Conservation (phyloP, 768 basidiomycete genomes). For the Leccinum fibrillosum region DNA sequence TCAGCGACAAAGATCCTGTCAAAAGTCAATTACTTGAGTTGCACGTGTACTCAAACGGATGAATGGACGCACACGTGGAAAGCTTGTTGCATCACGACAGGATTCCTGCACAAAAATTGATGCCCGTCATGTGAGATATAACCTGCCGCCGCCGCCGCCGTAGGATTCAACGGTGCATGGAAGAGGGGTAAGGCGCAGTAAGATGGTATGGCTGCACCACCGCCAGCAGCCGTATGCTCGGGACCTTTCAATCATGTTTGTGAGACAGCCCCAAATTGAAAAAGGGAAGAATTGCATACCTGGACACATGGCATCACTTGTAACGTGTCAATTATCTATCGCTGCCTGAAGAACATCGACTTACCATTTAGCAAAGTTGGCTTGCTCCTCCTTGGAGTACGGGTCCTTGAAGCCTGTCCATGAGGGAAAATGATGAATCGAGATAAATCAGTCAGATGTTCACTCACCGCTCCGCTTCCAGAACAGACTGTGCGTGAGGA, state of each 20-base stretch:
- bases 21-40: not conserved
- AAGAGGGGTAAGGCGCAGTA: conserved; percentile 54
- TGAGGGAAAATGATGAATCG: not conserved
- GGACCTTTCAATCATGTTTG: conserved; percentile 36
- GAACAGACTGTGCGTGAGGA: conserved; percentile 49
- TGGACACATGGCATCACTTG: conserved; percentile 49
- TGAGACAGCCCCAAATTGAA: not conserved
- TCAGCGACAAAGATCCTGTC: conserved; percentile 55
- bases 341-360: conserved; percentile 1
- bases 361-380: conserved; percentile 53
- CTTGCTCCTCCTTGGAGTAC: conserved; percentile 55
- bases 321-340: not conserved
- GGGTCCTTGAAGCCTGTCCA: conserved; percentile 58
- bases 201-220: conserved; percentile 44
- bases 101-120: conserved; percentile 51
- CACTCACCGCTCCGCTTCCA: conserved; percentile 56
- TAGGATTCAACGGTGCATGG: conserved; percentile 37
- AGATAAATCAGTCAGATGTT: not conserved
- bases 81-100: conserved; percentile 47
- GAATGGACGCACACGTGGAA: conserved; percentile 53
- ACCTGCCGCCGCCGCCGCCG: conserved; percentile 32
- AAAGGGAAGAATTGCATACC: conserved; percentile 29
- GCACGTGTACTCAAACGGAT: not conserved
- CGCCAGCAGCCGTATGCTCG: conserved; percentile 43
- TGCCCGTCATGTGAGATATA: conserved; percentile 59